Evolutionary conservation across 2,329 filamentous ascomycete species (phyloP).

Genomic region (Dichotomopilus funicola): DNA sequence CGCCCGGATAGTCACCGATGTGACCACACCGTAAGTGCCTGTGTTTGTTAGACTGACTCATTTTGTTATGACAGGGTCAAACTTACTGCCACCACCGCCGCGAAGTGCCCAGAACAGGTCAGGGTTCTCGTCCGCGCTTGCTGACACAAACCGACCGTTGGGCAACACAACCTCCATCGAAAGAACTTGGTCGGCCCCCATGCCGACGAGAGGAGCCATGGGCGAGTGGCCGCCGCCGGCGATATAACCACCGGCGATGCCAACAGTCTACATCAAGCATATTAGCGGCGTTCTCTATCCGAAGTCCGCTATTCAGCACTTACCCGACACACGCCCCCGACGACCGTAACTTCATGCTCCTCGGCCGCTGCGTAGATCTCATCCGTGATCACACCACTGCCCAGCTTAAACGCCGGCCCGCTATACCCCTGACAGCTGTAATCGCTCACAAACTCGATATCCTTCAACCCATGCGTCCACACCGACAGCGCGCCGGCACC

Average conservation of each 20-base stretch:
- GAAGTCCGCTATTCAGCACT: neutral
- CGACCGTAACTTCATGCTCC: constrained; percentile 39
- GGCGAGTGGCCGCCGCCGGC: constrained; percentile 51
- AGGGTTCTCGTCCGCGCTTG: constrained; percentile 32
- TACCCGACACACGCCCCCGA: constrained; percentile 39
- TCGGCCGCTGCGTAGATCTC: constrained; percentile 48
- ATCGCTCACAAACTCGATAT: constrained; percentile 14
- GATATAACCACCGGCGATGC: constrained; percentile 42
- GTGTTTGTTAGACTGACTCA: neutral
- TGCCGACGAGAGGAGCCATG: constrained; percentile 43
- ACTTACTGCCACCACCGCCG: constrained; percentile 35
- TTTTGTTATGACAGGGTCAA: neutral
- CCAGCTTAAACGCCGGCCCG: constrained; percentile 33
- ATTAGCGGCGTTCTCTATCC: neutral
- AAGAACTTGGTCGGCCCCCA: constrained; percentile 45
- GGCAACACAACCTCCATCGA: constrained; percentile 43
- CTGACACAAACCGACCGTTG: constrained; percentile 40
- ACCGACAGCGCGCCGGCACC: constrained; percentile 32
- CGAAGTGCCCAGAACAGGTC: constrained; percentile 47
- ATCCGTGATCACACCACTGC: constrained; percentile 41
- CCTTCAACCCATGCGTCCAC: constrained; percentile 24
- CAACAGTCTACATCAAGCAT: constrained; percentile 40
- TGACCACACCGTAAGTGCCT: constrained; percentile 35
- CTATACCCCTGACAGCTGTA: constrained; percentile 24
- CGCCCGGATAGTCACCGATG: constrained; percentile 23